A percentile compares a stretch with the other conserved stretches of the same genome.
phyloP scores from a whole-genome alignment of 2,329 filamentous ascomycete species.

The Dothistroma pini region DNA sequence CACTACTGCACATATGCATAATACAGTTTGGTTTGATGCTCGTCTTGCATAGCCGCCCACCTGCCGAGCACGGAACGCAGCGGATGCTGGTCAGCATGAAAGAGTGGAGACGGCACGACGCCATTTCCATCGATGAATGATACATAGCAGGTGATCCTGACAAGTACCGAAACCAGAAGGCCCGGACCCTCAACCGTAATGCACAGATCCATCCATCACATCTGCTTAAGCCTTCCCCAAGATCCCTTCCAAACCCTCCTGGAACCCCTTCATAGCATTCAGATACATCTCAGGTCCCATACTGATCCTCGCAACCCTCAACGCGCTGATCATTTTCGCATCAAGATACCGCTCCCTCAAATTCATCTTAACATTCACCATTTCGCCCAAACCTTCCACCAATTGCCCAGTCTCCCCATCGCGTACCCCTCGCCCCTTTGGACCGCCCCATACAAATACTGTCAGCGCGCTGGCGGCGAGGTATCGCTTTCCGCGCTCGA shows the following conservation, averaged over 20 bases:
- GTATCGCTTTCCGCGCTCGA: constrained; percentile 55
- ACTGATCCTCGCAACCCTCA: constrained; percentile 56
- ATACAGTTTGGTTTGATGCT: neutral
- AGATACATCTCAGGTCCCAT: constrained; percentile 45
- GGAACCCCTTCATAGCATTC: constrained; percentile 17
- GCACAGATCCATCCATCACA: too few relatives aligned
- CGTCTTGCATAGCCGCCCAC: neutral
- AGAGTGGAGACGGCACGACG: neutral
- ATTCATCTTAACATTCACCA: constrained; percentile 48
- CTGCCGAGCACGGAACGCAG: neutral
- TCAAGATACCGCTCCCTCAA: constrained; percentile 40
- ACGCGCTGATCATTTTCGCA: constrained; percentile 29
- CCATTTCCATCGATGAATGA: neutral
- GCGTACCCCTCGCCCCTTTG: constrained; percentile 41
- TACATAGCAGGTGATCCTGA: too few relatives aligned
- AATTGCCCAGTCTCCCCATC: constrained; percentile 48
- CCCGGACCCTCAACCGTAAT: too few relatives aligned
- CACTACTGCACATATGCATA: neutral
- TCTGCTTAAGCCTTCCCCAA: too few relatives aligned
- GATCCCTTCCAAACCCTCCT: too few relatives aligned
- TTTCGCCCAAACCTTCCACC: constrained; percentile 49
- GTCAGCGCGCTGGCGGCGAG: constrained; percentile 57
- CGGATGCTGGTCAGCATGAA: neutral
- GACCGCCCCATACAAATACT: constrained; percentile 59
- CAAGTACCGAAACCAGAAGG: too few relatives aligned